phyloP scores from a whole-genome alignment of 169 alveolate genomes.

The Cryptosporidium ubiquitum region DNA sequence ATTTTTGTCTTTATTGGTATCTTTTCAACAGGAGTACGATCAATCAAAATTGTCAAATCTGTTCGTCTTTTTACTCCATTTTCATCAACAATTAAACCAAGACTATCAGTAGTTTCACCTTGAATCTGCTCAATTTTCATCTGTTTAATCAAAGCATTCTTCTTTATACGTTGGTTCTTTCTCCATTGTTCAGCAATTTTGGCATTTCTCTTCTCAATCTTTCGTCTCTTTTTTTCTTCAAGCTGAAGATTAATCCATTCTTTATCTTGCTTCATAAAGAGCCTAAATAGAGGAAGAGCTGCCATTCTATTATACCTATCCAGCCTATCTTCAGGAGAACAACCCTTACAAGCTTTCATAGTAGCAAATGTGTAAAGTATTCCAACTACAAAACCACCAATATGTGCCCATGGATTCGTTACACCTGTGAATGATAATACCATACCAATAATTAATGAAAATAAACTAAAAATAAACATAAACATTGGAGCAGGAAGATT shows the following conservation, averaged over 20 bases:
- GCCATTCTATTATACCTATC: conserved; percentile 74
- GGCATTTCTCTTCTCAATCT: conserved; percentile 60
- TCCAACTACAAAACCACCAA: conserved; percentile 72
- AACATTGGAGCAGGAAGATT: conserved; percentile 68
- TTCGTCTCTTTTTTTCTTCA: conserved; percentile 61
- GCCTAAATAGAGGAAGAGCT: conserved; percentile 58
- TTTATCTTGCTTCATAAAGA: conserved; percentile 72
- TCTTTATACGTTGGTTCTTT: conserved; percentile 48
- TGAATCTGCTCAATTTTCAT: conserved; percentile 35
- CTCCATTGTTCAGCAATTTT: conserved; percentile 73
- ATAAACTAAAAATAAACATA: conserved; percentile 50
- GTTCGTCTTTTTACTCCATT: conserved; percentile 57
- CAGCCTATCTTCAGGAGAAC: conserved; percentile 70
- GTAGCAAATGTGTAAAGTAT: conserved; percentile 65
- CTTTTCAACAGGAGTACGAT: conserved; percentile 46
- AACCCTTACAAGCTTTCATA: conserved; percentile 60
- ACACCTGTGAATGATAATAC: conserved; percentile 72
- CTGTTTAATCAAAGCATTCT: conserved; percentile 56
- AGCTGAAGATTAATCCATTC: conserved; percentile 64
- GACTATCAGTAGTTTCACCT: conserved; percentile 43
- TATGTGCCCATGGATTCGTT: conserved; percentile 71
- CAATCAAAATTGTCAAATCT: conserved; percentile 47
- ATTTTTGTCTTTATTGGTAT: conserved; percentile 9
- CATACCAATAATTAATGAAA: conserved; percentile 66
- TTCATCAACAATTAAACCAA: conserved; percentile 47